These are phyloP conservation scores for Gamsiella multidivaricata DNA, from an alignment of 192 early-diverging fungal species.

Conservation along the genomic window DNA sequence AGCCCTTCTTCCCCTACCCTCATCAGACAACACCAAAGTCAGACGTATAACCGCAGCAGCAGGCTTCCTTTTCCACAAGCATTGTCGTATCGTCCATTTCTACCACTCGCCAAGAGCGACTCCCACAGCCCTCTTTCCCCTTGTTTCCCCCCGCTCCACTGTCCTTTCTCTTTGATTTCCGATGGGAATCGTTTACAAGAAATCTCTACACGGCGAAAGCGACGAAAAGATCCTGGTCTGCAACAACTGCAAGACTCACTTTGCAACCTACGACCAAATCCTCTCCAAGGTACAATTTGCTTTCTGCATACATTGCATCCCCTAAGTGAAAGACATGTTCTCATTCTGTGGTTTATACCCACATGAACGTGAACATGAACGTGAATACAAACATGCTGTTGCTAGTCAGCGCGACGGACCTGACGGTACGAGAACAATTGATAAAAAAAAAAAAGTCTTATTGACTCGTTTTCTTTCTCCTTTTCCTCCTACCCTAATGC, in stretches of 20 bases:
- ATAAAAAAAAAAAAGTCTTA: too few relatives aligned
- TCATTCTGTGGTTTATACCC: too few relatives aligned
- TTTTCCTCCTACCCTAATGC: background rate
- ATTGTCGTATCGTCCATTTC: background rate
- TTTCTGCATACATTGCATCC: too few relatives aligned
- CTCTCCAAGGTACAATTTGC: constrained; percentile 63
- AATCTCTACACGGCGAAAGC: constrained; percentile 50
- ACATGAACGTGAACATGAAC: too few relatives aligned
- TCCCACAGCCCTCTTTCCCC: background rate
- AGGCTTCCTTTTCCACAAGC: background rate
- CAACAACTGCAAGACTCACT: constrained; percentile 61
- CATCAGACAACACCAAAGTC: too few relatives aligned
- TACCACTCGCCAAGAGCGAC: background rate
- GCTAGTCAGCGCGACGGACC: too few relatives aligned
- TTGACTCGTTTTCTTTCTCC: background rate
- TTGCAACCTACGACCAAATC: constrained; percentile 59
- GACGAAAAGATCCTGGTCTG: constrained; percentile 61
- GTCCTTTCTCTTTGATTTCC: constrained; percentile 7
- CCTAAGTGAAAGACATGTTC: too few relatives aligned
- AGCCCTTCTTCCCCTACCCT: too few relatives aligned
- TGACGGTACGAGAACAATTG: too few relatives aligned
- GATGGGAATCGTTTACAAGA: constrained; percentile 66
- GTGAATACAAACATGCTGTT: too few relatives aligned
- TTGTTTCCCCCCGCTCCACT: background rate
- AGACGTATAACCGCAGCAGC: too few relatives aligned